phyloP scores from a whole-genome alignment of 2,329 filamentous ascomycete genomes.

The Diplodia scrobiculata region DNA sequence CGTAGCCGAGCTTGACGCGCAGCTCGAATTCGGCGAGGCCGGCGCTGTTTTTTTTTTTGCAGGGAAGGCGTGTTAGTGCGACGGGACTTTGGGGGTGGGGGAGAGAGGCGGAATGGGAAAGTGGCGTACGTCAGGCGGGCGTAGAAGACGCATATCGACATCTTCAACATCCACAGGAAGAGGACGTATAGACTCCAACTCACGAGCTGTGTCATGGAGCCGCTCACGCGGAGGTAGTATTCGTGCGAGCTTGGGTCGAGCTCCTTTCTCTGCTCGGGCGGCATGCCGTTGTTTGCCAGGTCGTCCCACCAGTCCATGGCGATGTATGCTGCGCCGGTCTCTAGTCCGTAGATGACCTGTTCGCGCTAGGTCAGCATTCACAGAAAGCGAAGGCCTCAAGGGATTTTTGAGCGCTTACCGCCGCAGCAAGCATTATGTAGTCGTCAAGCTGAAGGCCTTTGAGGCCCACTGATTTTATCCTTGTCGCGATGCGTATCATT shows the following conservation, averaged over 20 bases:
- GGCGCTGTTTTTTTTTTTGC: not conserved
- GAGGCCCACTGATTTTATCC: constrained; percentile 31
- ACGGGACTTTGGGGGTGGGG: not conserved
- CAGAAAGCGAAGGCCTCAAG: too few relatives aligned
- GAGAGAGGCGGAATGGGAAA: not conserved
- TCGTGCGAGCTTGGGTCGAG: constrained; percentile 52
- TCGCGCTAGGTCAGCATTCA: not conserved
- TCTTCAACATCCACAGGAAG: constrained; percentile 56
- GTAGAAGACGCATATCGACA: constrained; percentile 60
- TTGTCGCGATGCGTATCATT: constrained; percentile 31
- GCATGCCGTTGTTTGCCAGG: constrained; percentile 62
- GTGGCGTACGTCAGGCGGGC: constrained; percentile 52
- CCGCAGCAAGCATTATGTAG: constrained; percentile 34
- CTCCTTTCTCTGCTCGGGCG: constrained; percentile 51
- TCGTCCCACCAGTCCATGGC: constrained; percentile 55
- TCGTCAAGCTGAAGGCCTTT: constrained; percentile 32
- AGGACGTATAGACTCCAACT: constrained; percentile 58
- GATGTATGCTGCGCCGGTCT: constrained; percentile 55
- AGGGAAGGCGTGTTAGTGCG: not conserved
- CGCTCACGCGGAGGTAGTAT: constrained; percentile 53
- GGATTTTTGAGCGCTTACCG: constrained; percentile 24
- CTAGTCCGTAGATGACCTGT: constrained; percentile 55
- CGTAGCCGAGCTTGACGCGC: constrained; percentile 52
- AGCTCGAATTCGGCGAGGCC: constrained; percentile 40
- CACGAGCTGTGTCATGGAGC: constrained; percentile 55